phyloP scores from a whole-genome alignment of 148 eudicot species.

The Rhododendron ovatum region DNA sequence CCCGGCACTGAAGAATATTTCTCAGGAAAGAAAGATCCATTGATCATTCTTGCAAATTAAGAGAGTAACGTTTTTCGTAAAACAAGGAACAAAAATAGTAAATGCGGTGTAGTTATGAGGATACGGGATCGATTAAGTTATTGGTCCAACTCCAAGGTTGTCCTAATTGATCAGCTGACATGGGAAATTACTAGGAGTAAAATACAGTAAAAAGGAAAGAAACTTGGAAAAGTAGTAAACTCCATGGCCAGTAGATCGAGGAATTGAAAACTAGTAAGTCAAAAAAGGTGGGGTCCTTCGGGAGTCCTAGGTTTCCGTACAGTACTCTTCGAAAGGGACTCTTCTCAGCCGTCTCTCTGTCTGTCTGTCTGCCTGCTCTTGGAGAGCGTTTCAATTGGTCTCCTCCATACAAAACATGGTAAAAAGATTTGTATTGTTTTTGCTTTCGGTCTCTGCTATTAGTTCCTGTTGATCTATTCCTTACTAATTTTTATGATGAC shows the following conservation, averaged over 20 bases:
- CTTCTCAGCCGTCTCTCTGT: not conserved
- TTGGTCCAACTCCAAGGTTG: not conserved
- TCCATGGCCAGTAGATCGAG: not conserved
- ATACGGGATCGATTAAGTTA: not conserved
- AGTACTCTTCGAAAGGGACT: not conserved
- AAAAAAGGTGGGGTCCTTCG: not conserved
- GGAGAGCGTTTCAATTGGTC: not conserved
- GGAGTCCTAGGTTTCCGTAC: not conserved
- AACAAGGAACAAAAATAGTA: not conserved
- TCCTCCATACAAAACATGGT: conserved; percentile 5
- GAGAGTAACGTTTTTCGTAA: not conserved
- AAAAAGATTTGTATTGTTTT: not conserved
- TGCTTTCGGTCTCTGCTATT: not conserved
- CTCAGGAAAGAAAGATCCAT: not conserved
- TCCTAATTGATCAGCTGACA: not conserved
- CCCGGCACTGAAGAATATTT: no score
- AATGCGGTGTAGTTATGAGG: not conserved
- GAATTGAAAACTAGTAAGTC: not conserved
- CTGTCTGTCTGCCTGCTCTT: no score
- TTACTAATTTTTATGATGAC: not conserved
- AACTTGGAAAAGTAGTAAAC: not conserved
- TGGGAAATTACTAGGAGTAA: not conserved
- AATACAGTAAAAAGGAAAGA: not conserved
- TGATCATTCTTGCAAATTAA: not conserved
- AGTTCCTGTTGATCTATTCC: not conserved